phyloP scores from a whole-genome alignment of 176 grass and related monocot genomes.

The Otatea glauca region DNA sequence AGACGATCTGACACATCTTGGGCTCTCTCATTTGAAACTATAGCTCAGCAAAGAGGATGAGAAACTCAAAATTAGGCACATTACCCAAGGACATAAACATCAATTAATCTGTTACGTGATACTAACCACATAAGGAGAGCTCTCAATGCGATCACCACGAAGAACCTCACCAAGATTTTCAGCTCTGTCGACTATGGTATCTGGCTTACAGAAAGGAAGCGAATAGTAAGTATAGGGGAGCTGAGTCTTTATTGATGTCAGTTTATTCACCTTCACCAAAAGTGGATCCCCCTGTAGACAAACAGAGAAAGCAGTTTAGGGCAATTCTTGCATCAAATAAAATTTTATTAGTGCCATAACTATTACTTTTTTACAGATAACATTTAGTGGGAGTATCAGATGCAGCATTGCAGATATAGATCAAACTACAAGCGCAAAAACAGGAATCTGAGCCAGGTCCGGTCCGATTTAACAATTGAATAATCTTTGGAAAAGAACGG shows the following conservation, averaged over 20 bases:
- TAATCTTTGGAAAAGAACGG: background rate
- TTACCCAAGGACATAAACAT: constrained; percentile 13
- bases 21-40: constrained; percentile 70
- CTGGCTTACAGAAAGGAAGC: constrained; percentile 66
- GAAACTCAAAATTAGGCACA: background rate
- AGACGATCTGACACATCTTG: constrained; percentile 69
- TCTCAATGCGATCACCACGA: constrained; percentile 73
- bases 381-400: background rate
- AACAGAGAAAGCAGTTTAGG: background rate
- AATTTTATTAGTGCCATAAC: background rate
- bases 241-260: constrained; percentile 65
- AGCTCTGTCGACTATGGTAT: constrained; percentile 51
- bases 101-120: background rate
- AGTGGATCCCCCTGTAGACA: constrained; percentile 47
- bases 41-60: constrained; percentile 1
- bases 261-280: constrained; percentile 67
- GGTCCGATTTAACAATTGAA: background rate
- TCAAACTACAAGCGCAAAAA: background rate
- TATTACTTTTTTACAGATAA: background rate
- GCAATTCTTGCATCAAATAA: background rate
- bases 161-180: constrained; percentile 77
- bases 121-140: constrained; percentile 68
- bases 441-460: background rate
- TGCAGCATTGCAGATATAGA: background rate
- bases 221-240: constrained; percentile 68